phyloP scores from a whole-genome alignment of 2,329 filamentous ascomycete species.

The Tolypocladium cylindrosporum region DNA sequence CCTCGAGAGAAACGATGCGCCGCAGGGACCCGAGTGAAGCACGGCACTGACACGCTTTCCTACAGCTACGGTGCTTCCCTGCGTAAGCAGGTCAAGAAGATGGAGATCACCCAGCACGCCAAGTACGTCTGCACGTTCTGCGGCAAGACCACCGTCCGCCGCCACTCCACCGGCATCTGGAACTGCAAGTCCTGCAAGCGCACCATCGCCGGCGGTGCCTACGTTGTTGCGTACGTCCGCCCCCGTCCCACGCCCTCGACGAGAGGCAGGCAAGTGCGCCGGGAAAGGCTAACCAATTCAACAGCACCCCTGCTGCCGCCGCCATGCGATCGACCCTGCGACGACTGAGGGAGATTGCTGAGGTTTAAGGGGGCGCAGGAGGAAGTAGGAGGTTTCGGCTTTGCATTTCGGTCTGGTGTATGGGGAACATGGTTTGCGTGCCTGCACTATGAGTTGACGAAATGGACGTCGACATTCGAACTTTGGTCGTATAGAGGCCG shows the following conservation, averaged over 20 bases:
- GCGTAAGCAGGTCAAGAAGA: slow-evolving; percentile 96
- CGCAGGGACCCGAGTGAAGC: neutral
- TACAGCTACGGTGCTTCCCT: slow-evolving; percentile 94
- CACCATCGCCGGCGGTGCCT: slow-evolving; percentile 66
- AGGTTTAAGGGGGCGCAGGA: slow-evolving; percentile 56
- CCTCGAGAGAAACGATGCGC: neutral
- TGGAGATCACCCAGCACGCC: slow-evolving; percentile 98
- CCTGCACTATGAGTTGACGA: slow-evolving; percentile 32
- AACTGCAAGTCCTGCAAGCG: slow-evolving; percentile 93
- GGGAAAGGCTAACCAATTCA: neutral
- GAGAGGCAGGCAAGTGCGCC: neutral
- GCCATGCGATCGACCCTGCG: slow-evolving; percentile 94
- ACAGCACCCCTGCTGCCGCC: slow-evolving; percentile 81
- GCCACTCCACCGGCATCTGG: slow-evolving; percentile 91
- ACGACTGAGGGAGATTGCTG: slow-evolving; percentile 93
- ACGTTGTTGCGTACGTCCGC: slow-evolving; percentile 83
- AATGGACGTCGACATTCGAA: slow-evolving; percentile 29
- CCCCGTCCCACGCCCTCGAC: neutral
- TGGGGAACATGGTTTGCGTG: slow-evolving; percentile 32
- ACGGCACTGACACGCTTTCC: neutral
- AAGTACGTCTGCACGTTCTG: slow-evolving; percentile 97
- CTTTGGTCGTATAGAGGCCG: slow-evolving; percentile 28
- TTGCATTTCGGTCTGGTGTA: slow-evolving; percentile 38
- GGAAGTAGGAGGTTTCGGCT: slow-evolving; percentile 24
- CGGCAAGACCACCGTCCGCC: slow-evolving; percentile 91